These are phyloP conservation scores for Globisporangium solare DNA, from an alignment of 352 stramenopile species.

Conservation along the genomic window DNA sequence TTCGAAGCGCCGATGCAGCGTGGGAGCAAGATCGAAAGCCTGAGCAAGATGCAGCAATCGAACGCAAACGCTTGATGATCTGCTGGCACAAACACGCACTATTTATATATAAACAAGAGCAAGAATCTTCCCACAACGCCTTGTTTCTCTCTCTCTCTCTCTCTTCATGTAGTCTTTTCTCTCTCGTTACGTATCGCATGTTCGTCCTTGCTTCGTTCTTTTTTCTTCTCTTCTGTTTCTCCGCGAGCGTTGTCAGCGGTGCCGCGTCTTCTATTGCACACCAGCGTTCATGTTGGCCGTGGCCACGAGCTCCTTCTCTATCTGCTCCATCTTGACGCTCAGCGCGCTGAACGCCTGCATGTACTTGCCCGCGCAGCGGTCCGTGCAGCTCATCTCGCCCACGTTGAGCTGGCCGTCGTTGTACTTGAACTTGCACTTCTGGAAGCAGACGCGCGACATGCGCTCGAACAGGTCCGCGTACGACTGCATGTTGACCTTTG, in stretches of 20 bases:
- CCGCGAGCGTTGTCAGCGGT: background rate
- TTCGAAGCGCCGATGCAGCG: background rate
- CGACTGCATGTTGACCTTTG: slow-evolving; percentile 90
- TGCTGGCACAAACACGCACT: slow-evolving; percentile 25
- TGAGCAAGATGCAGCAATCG: background rate
- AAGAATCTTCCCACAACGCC: slow-evolving; percentile 2
- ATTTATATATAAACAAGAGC: slow-evolving; percentile 42
- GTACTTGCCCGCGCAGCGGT: slow-evolving; percentile 97
- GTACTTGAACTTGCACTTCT: slow-evolving; percentile 95
- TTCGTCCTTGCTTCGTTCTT: background rate
- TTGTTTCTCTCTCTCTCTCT: slow-evolving; percentile 1
- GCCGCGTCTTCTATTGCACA: slow-evolving; percentile 25
- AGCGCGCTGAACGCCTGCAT: slow-evolving; percentile 95
- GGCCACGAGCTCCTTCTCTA: slow-evolving; percentile 91
- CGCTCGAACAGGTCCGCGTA: slow-evolving; percentile 90
- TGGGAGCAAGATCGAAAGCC: background rate
- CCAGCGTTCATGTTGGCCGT: slow-evolving; percentile 45
- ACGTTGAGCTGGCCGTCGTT: slow-evolving; percentile 95
- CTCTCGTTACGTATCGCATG: slow-evolving; percentile 1
- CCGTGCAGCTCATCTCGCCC: slow-evolving; percentile 97
- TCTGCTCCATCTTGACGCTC: slow-evolving; percentile 92
- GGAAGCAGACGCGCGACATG: slow-evolving; percentile 89
- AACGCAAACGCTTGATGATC: slow-evolving; percentile 2
- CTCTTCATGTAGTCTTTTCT: background rate
- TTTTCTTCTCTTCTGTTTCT: slow-evolving; percentile 1